Percentiles rank a stretch among this genome's conserved stretches.
Evolutionary conservation across 345 rosid species (phyloP).

Genomic region (Populus alba): DNA sequence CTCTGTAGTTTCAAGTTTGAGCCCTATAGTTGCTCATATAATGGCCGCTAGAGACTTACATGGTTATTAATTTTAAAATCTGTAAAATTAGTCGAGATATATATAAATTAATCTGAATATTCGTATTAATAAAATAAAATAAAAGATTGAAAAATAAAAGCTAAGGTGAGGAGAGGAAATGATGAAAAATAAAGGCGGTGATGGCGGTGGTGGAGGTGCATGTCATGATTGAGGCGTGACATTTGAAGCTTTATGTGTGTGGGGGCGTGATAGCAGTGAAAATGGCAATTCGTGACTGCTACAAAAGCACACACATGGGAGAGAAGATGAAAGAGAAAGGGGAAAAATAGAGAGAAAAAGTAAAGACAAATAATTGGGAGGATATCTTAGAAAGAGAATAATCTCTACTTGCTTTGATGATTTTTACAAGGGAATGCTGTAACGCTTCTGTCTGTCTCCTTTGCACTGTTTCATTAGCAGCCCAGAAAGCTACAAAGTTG

Average conservation of each 20-base stretch:
- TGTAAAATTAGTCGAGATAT: too few relatives aligned
- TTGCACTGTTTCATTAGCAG: not conserved
- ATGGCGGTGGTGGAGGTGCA: slow-evolving; percentile 31
- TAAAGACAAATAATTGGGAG: not conserved
- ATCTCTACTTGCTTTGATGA: not conserved
- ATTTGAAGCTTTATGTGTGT: slow-evolving; percentile 9
- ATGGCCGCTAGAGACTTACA: too few relatives aligned
- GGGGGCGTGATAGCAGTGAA: slow-evolving; percentile 16
- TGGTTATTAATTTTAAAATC: too few relatives aligned
- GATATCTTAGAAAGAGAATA: not conserved
- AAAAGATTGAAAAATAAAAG: not conserved
- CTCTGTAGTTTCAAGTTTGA: too few relatives aligned
- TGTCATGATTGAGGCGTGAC: slow-evolving; percentile 50
- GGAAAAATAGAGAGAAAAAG: not conserved
- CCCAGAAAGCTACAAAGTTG: not conserved
- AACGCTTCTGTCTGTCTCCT: not conserved
- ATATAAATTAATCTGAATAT: too few relatives aligned
- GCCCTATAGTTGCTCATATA: too few relatives aligned
- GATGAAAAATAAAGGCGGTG: not conserved
- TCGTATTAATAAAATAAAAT: too few relatives aligned
- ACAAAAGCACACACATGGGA: slow-evolving; percentile 11
- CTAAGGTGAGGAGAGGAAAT: not conserved
- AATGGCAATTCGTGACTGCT: slow-evolving; percentile 27
- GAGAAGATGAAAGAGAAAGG: not conserved
- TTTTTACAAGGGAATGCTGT: too few relatives aligned